Conservation (phyloP, 169 alveolate genomes). For the Amoebophrya sp. region DNA sequence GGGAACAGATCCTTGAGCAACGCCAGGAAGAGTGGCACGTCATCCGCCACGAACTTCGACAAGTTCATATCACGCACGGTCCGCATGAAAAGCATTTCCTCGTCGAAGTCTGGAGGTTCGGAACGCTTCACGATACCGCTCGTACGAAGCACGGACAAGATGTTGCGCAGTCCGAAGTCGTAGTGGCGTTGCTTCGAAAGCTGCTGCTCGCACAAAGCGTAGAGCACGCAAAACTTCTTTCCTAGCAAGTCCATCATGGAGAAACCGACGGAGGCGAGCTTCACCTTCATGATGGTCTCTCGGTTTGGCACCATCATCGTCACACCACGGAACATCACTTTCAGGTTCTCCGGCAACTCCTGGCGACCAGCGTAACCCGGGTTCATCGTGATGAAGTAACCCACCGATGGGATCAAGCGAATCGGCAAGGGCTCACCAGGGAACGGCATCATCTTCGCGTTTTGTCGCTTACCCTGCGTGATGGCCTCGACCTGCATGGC, state of each 20-base stretch:
- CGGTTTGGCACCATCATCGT: conserved; percentile 91
- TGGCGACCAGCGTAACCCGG: conserved; percentile 92
- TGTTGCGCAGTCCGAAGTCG: conserved; percentile 87
- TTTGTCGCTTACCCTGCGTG: conserved; percentile 76
- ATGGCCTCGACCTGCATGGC: conserved; percentile 85
- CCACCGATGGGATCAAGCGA: conserved; percentile 67
- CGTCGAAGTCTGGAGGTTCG: conserved; percentile 73
- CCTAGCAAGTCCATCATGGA: conserved; percentile 70
- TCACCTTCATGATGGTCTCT: conserved; percentile 81
- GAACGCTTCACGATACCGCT: conserved; percentile 84
- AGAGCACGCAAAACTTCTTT: conserved; percentile 85
- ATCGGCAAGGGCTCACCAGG: conserved; percentile 82
- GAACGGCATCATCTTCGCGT: conserved; percentile 71
- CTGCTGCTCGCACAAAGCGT: conserved; percentile 87
- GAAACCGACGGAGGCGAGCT: conserved; percentile 89
- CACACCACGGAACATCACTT: conserved; percentile 84
- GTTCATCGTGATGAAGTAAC: conserved; percentile 88
- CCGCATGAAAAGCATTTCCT: conserved; percentile 63
- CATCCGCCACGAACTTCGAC: conserved; percentile 89
- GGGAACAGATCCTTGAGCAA: conserved; percentile 93
- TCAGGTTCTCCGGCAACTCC: conserved; percentile 88
- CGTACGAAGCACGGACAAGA: conserved; percentile 81
- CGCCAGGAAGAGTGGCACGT: conserved; percentile 85
- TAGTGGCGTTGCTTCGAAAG: conserved; percentile 87
- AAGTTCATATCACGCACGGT: conserved; percentile 83